Evolutionary conservation across 257 asterid species (phyloP).

Genomic region (Nyctanthes arbortristis): DNA sequence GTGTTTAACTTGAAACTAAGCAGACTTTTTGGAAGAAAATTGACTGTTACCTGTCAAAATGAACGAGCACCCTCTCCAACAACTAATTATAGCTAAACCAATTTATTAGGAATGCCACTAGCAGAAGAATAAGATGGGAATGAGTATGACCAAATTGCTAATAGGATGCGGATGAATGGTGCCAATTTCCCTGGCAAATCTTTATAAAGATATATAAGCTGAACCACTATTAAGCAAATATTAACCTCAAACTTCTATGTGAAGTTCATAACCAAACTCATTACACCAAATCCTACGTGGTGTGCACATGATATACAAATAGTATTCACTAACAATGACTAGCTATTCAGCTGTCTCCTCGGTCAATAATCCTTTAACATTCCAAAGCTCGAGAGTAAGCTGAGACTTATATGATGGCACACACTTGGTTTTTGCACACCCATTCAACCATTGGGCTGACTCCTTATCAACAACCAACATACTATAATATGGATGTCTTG

Average conservation of each 20-base stretch:
- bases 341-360: background rate
- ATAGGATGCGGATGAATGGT: no score
- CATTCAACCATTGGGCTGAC: background rate
- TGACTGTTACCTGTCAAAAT: no score
- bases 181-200: no score
- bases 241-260: background rate
- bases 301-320: background rate
- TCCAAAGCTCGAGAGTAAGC: background rate
- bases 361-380: background rate
- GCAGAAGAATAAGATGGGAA: no score
- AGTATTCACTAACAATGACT: background rate
- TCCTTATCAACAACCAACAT: background rate
- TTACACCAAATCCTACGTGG: background rate
- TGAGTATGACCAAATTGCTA: no score
- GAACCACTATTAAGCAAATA: background rate
- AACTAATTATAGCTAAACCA: no score
- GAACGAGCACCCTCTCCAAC: no score
- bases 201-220: background rate
- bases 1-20: no score
- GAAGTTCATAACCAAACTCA: background rate
- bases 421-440: background rate
- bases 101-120: no score
- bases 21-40: no score
- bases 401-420: background rate
- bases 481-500: background rate